Evolutionary conservation across 345 rosid species (phyloP), one percentile per base, ranked within the genome.

Genomic region (Corchorus olitorius): DNA sequence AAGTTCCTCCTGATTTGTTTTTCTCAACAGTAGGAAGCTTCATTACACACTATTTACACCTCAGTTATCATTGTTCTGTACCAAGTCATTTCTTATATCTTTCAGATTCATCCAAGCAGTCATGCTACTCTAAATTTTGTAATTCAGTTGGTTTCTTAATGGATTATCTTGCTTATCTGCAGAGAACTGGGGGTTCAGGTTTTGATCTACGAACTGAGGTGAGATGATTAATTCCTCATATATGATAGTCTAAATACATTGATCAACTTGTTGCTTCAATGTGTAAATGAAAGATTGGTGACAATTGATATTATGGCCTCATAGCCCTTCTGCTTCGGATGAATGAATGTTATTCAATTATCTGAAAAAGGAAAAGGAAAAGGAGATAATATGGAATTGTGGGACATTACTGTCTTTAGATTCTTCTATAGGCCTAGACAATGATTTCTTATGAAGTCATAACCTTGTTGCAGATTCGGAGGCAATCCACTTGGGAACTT

Each of bases 401-500:
- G 45, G 52, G 22, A 59, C 55, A 35, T 17, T 20, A 13, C 2
- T 50, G n/a, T 49, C 17, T 35, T 16, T 3, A 14, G 14, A 61
- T 46, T 50, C 12, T 8, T 66, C 41, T 2, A 45, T 15, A 6
- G 17, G 43, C 59, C 37, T 33, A 8, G 45, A 45, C 8, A 65
- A 67, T 3, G 62, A 17, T 65, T 45, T 67, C 56, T 34, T 14
- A 14, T n/a, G 6, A 22, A 19, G 33, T 64, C 9, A 5, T 27
- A 8, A 19, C 19, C 19, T 34, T 16, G 16, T 48, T 70, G 77
- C 91, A 92, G 99, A 92, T 97, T 65, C 79, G 99, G 82, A 86
- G 99, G 77, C 98, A 97, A 56, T 97, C 98, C 4, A 91, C 94
- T 4, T 84, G 89, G 97, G 99, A 97, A 78, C 94, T 90, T 72